phyloP scores from a whole-genome alignment of 768 basidiomycete genomes.

The Kwoniella pini region DNA sequence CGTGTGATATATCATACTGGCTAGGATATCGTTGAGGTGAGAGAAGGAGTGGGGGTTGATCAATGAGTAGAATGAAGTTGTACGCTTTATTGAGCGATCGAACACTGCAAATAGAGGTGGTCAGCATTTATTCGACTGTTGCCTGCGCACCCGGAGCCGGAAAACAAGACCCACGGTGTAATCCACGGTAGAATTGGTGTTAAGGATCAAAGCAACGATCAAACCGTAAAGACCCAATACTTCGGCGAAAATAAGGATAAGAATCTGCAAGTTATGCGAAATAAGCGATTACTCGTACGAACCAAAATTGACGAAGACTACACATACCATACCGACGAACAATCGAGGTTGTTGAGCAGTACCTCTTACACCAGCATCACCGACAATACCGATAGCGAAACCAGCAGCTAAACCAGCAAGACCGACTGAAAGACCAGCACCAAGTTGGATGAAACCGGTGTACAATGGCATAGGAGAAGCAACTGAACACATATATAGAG shows the following conservation, averaged over 20 bases:
- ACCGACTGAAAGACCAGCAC: slow-evolving; percentile 90
- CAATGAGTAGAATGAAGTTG: too few relatives aligned
- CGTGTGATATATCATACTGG: too few relatives aligned
- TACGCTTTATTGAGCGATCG: slow-evolving; percentile 19
- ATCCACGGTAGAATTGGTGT: slow-evolving; percentile 60
- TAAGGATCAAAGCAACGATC: slow-evolving; percentile 95
- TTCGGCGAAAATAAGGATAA: slow-evolving; percentile 84
- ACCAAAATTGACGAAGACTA: neutral
- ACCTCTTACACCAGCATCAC: slow-evolving; percentile 96
- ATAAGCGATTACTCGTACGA: too few relatives aligned
- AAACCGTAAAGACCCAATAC: slow-evolving; percentile 89
- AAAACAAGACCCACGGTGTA: slow-evolving; percentile 37
- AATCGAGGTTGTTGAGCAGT: slow-evolving; percentile 94
- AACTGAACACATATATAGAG: slow-evolving; percentile 59
- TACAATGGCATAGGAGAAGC: slow-evolving; percentile 79
- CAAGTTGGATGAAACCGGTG: slow-evolving; percentile 63
- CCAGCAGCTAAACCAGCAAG: slow-evolving; percentile 66
- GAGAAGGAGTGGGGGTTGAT: too few relatives aligned
- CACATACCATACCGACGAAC: slow-evolving; percentile 79
- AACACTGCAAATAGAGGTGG: slow-evolving; percentile 13
- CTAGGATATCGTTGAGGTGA: too few relatives aligned
- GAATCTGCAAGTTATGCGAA: too few relatives aligned
- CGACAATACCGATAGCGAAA: slow-evolving; percentile 81
- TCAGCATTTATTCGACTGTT: neutral
- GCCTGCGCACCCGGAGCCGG: too few relatives aligned